Conservation (phyloP, 768 basidiomycete genomes). For the Cubamyces lactineus region DNA sequence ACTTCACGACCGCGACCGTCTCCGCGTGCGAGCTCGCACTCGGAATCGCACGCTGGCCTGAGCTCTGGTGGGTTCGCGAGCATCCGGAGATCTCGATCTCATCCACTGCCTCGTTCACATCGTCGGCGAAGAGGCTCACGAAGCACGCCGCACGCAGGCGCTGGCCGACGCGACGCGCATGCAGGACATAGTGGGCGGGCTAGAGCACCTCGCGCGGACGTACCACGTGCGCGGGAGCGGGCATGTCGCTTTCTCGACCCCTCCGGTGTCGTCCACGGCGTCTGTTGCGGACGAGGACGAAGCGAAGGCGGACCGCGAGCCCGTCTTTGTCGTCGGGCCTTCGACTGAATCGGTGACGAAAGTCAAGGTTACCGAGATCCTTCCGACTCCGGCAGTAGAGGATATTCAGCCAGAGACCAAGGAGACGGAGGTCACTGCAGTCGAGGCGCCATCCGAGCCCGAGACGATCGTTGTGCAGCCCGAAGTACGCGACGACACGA, state of each 20-base stretch:
- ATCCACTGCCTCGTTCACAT: constrained; percentile 61
- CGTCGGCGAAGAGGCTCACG: constrained; percentile 67
- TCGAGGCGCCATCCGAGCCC: not conserved
- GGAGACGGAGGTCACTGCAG: not conserved
- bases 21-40: constrained; percentile 41
- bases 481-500: too few species aligned
- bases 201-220: constrained; percentile 49
- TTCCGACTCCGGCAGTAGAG: not conserved
- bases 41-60: constrained; percentile 57
- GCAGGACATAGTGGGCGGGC: constrained; percentile 51
- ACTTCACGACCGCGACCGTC: constrained; percentile 43
- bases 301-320: constrained; percentile 17
- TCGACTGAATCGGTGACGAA: not conserved
- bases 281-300: constrained; percentile 19
- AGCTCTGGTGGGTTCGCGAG: constrained; percentile 67
- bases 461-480: constrained; percentile 4
- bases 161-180: constrained; percentile 52
- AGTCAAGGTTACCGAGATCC: not conserved
- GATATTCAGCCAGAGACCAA: not conserved
- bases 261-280: constrained; percentile 17
- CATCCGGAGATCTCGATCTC: constrained; percentile 63
- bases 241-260: constrained; percentile 11
- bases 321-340: constrained; percentile 5
- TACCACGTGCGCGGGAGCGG: constrained; percentile 36
- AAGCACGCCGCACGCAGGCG: constrained; percentile 45